Evolutionary conservation across 352 stramenopile genomes (phyloP).

Genomic region (Globisporangium okanoganense): DNA sequence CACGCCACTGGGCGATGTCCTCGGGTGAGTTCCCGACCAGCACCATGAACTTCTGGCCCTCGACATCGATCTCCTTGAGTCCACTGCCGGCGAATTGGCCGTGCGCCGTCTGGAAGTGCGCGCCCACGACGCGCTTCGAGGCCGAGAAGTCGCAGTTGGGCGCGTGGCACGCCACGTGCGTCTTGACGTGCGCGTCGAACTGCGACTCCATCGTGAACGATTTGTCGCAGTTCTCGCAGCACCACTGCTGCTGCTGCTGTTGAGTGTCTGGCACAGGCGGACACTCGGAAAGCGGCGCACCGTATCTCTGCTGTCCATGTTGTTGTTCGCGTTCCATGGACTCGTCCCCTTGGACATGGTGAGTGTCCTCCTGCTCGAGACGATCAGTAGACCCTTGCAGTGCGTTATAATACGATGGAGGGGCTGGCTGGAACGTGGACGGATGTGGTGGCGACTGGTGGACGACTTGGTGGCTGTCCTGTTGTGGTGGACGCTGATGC

Average conservation of each 20-base stretch:
- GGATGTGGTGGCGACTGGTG: not conserved
- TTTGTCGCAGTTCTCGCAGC: constrained; percentile 72
- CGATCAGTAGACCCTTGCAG: not conserved
- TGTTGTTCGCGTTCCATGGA: constrained; percentile 13
- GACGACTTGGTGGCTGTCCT: not conserved
- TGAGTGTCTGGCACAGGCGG: not conserved
- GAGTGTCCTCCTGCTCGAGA: not conserved
- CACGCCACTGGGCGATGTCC: constrained; percentile 77
- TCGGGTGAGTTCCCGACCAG: constrained; percentile 75
- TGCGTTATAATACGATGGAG: constrained; percentile 1
- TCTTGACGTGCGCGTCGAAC: constrained; percentile 63
- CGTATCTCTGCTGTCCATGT: constrained; percentile 7
- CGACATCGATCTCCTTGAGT: constrained; percentile 80
- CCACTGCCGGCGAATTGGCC: constrained; percentile 64
- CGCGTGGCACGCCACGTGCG: constrained; percentile 58
- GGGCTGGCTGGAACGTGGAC: not conserved
- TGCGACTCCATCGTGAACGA: constrained; percentile 68
- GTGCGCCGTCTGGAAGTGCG: constrained; percentile 65
- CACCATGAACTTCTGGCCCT: constrained; percentile 87
- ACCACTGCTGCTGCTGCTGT: constrained; percentile 26
- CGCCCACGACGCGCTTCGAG: constrained; percentile 72
- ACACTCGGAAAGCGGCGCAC: constrained; percentile 2
- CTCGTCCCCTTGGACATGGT: not conserved
- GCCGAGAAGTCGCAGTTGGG: constrained; percentile 62
- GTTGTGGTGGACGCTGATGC: constrained; percentile 3